These are phyloP conservation scores for Salix suchowensis DNA, from an alignment of 345 rosid species.

Conservation along the genomic window DNA sequence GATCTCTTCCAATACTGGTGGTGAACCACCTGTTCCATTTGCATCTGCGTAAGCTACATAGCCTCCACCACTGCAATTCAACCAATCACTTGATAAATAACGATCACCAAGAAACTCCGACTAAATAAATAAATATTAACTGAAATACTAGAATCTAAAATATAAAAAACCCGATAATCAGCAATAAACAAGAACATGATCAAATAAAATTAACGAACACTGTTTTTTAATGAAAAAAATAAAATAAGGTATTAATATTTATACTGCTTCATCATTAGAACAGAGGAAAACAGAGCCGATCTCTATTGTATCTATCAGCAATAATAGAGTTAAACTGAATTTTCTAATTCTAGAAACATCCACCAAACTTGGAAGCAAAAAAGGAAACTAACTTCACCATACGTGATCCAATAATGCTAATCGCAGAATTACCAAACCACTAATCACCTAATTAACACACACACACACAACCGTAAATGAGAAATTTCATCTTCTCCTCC, in stretches of 20 bases:
- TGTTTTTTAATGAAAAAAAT: background rate
- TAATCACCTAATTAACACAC: background rate
- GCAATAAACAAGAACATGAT: no score
- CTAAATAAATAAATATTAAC: background rate
- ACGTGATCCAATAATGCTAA: background rate
- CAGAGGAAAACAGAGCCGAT: background rate
- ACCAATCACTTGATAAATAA: no score
- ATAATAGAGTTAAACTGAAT: background rate
- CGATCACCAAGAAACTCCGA: no score
- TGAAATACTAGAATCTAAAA: background rate
- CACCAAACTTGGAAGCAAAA: background rate
- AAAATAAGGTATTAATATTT: background rate
- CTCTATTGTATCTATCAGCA: background rate
- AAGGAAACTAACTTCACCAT: background rate
- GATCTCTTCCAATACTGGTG: conserved; percentile 38
- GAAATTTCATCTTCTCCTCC: no score
- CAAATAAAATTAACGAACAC: no score
- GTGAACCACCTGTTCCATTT: conserved; percentile 33
- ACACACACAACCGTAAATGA: background rate
- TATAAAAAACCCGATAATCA: no score
- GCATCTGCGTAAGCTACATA: conserved; percentile 76
- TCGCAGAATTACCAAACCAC: background rate
- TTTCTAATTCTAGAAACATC: background rate
- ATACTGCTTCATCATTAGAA: background rate
- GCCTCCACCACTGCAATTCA: conserved; percentile 70